Evolutionary conservation across 1,284 basidiomycete species (phyloP).

Genomic region (Ganoderma multipileum): DNA sequence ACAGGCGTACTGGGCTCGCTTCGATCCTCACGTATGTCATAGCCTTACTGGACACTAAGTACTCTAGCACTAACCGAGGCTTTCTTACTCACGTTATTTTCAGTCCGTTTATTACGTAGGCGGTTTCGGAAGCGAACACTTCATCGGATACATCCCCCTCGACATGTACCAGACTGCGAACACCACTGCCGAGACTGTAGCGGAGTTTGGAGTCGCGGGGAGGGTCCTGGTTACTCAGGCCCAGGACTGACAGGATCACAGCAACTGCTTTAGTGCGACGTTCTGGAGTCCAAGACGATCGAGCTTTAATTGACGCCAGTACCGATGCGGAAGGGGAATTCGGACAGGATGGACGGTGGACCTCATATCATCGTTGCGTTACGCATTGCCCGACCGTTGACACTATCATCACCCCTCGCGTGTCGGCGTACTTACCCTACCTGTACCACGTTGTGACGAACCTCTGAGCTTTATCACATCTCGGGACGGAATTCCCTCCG

Average conservation of each 20-base stretch:
- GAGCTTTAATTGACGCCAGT: neutral
- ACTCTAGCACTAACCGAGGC: conserved; percentile 1
- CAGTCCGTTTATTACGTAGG: conserved; percentile 70
- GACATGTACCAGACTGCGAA: conserved; percentile 51
- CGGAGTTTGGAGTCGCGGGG: conserved; percentile 22
- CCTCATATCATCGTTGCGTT: neutral
- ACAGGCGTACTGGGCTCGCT: conserved; percentile 62
- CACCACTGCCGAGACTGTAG: conserved; percentile 6
- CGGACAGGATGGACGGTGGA: neutral
- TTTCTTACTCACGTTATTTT: conserved; percentile 8
- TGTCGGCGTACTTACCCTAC: neutral
- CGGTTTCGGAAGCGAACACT: conserved; percentile 67
- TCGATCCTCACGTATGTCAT: conserved; percentile 56
- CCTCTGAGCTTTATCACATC: neutral
- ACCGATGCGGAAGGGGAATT: neutral
- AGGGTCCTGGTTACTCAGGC: conserved; percentile 31
- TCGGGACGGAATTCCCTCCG: neutral
- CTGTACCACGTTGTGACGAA: conserved; percentile 1
- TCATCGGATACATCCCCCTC: conserved; percentile 63
- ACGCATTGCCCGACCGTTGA: neutral
- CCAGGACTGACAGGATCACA: conserved; percentile 17
- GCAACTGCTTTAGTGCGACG: neutral
- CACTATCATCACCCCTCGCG: neutral
- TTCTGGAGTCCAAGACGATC: neutral
- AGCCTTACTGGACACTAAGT: too few relatives aligned